These are phyloP conservation scores for Aspergillus ellipticus DNA, from an alignment of 495 filamentous ascomycete genomes.

Conservation along the genomic window DNA sequence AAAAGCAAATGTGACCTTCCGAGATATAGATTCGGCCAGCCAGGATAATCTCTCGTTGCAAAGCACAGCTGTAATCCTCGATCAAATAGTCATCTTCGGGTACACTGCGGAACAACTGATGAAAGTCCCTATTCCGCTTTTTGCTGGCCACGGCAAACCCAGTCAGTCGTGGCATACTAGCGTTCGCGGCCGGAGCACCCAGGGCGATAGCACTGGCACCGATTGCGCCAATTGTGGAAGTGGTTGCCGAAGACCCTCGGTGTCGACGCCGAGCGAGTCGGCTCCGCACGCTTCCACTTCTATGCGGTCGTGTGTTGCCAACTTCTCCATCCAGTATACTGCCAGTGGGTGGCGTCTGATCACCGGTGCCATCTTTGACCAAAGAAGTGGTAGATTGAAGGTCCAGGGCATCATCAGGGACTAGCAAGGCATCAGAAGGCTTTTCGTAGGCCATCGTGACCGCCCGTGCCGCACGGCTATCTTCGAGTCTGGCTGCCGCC, in stretches of 20 bases:
- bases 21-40: conserved; percentile 95
- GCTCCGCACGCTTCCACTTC: conserved; percentile 81
- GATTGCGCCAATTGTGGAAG: conserved; percentile 66
- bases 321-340: conserved; percentile 66
- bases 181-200: conserved; percentile 54
- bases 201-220: conserved; percentile 61
- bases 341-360: conserved; percentile 60
- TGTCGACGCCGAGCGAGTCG: conserved; percentile 68
- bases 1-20: conserved; percentile 96
- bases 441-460: conserved; percentile 61
- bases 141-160: conserved; percentile 96
- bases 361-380: conserved; percentile 43
- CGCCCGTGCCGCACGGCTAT: conserved; percentile 54
- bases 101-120: conserved; percentile 88
- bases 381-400: conserved; percentile 29
- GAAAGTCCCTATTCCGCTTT: conserved; percentile 94
- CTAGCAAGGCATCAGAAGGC: conserved; percentile 26
- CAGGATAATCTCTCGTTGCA: conserved; percentile 93
- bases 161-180: conserved; percentile 70
- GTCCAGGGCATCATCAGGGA: conserved; percentile 31
- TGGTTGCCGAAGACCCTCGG: conserved; percentile 82
- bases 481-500: conserved; percentile 52
- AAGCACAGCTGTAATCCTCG: conserved; percentile 95
- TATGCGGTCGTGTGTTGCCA: conserved; percentile 50
- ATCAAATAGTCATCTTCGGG: conserved; percentile 98